A percentile compares a stretch with the other conserved stretches of the same genome.
Evolutionary conservation across 2,329 filamentous ascomycete genomes (phyloP).

Genomic region (Lecanicillium sp.): DNA sequence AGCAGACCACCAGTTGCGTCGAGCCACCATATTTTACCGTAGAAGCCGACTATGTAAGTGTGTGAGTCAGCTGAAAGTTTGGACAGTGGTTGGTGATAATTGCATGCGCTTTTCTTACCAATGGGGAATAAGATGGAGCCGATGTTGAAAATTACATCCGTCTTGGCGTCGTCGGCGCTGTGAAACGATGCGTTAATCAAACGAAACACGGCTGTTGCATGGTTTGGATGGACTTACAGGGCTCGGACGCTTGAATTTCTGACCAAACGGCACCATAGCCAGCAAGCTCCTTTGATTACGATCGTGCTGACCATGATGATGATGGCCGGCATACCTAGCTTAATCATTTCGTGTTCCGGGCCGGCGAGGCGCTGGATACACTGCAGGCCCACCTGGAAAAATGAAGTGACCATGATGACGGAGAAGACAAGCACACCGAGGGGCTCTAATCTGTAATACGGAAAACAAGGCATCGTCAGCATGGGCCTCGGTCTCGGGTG

Average conservation of each 20-base stretch:
- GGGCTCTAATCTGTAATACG: conserved; percentile 53
- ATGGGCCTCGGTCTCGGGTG: background rate
- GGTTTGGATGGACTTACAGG: conserved; percentile 36
- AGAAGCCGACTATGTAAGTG: conserved; percentile 52
- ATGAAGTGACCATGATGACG: conserved; percentile 79
- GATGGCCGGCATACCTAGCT: conserved; percentile 64
- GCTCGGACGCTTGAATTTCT: conserved; percentile 82
- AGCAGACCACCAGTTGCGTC: conserved; percentile 71
- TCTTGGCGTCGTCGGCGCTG: conserved; percentile 45
- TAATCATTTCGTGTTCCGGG: conserved; percentile 58
- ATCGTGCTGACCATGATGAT: conserved; percentile 76
- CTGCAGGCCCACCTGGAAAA: conserved; percentile 68
- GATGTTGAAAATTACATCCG: conserved; percentile 83
- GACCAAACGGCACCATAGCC: conserved; percentile 81
- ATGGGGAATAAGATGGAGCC: conserved; percentile 85
- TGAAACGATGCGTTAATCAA: background rate
- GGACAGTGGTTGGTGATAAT: too few species aligned
- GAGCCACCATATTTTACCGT: conserved; percentile 72
- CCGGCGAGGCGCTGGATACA: conserved; percentile 56
- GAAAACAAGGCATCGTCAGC: conserved; percentile 14
- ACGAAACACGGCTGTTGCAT: background rate
- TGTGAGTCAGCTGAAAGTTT: background rate
- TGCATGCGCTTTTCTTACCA: too few species aligned
- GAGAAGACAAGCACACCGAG: conserved; percentile 76
- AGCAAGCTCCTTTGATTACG: conserved; percentile 72